phyloP scores from a whole-genome alignment of 169 alveolate genomes.

The Cryptosporidium viatorum region DNA sequence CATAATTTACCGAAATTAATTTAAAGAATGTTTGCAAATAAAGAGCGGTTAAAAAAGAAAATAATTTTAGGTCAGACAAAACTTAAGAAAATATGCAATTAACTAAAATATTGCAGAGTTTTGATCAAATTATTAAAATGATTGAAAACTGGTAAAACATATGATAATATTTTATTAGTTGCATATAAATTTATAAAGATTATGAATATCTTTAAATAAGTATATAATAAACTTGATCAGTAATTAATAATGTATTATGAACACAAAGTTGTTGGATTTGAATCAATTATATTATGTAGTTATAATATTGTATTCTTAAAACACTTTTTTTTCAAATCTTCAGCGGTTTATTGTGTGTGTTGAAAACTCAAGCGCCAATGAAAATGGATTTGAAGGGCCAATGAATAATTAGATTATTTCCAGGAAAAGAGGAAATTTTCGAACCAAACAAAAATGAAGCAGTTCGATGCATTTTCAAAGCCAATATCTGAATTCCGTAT shows the following conservation, averaged over 20 bases:
- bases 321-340: neutral
- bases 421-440: neutral
- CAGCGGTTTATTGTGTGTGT: constrained; percentile 1
- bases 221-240: too few relatives aligned
- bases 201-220: neutral
- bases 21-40: too few relatives aligned
- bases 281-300: too few relatives aligned
- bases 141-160: too few relatives aligned
- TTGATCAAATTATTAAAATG: too few relatives aligned
- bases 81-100: too few relatives aligned
- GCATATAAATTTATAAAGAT: too few relatives aligned
- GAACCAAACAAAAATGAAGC: constrained; percentile 24
- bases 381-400: neutral
- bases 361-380: neutral
- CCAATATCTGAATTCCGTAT: constrained; percentile 70
- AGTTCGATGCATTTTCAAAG: constrained; percentile 73
- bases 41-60: neutral
- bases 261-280: neutral
- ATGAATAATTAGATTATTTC: constrained; percentile 11
- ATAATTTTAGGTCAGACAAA: neutral
- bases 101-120: neutral
- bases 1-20: neutral
- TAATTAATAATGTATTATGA: neutral
- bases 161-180: too few relatives aligned
- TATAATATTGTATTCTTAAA: too few relatives aligned